Percentiles rank a stretch among this genome's conserved stretches.
Evolutionary conservation across 1,284 basidiomycete genomes (phyloP).

Genomic region (Rhodotorula glutinis): DNA sequence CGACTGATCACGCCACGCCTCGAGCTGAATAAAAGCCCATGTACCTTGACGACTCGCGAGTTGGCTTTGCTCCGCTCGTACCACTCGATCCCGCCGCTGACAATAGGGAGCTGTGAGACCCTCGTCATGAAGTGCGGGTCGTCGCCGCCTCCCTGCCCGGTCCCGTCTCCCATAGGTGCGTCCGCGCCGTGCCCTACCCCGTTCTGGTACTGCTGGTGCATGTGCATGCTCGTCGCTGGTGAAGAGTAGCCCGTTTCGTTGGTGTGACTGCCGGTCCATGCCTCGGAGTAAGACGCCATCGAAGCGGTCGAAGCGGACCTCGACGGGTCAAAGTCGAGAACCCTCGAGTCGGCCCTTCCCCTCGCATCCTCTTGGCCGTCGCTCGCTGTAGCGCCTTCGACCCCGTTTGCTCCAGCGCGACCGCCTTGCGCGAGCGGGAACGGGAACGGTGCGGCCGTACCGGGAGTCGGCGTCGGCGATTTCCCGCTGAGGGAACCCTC

Average conservation of each 20-base stretch:
- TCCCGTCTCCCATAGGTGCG: no score
- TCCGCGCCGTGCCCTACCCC: no score
- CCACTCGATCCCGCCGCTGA: slow-evolving; percentile 65
- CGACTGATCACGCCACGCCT: background rate
- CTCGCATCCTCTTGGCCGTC: background rate
- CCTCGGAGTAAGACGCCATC: slow-evolving; percentile 17
- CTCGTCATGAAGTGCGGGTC: slow-evolving; percentile 54
- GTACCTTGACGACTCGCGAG: slow-evolving; percentile 70
- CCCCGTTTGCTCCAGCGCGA: background rate
- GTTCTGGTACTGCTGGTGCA: background rate
- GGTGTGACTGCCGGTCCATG: slow-evolving; percentile 14
- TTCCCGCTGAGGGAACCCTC: slow-evolving; percentile 6
- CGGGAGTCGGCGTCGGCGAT: background rate
- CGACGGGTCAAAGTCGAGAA: slow-evolving; percentile 13
- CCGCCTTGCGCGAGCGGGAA: background rate
- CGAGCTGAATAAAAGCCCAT: slow-evolving; percentile 12
- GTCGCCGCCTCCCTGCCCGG: background rate
- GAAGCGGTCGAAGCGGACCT: slow-evolving; percentile 26
- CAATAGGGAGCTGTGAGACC: slow-evolving; percentile 58
- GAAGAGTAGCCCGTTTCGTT: slow-evolving; percentile 19
- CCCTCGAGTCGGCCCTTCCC: background rate
- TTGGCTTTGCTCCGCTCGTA: slow-evolving; percentile 75
- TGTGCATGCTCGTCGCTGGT: slow-evolving; percentile 8
- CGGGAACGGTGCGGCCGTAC: background rate
- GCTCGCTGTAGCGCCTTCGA: no score